Conservation (phyloP, 495 filamentous ascomycete genomes). For the Penicillium silybi region DNA sequence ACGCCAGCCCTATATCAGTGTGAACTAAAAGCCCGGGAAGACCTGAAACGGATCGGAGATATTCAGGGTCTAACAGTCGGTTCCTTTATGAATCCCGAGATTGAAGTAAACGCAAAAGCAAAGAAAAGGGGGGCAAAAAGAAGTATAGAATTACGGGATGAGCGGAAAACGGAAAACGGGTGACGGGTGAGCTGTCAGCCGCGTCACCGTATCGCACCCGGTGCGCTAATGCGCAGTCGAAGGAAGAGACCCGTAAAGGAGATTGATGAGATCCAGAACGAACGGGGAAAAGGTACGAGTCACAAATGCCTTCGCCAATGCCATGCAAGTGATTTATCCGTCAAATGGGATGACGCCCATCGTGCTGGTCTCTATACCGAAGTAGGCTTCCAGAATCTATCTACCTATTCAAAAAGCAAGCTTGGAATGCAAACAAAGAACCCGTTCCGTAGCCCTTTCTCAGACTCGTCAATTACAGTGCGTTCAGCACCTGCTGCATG, state of each 20-base stretch:
- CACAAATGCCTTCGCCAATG: background rate
- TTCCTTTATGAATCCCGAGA: slow-evolving; percentile 2
- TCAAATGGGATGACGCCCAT: too few species aligned
- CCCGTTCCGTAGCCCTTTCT: too few species aligned
- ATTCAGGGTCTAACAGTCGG: background rate
- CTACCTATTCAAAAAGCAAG: background rate
- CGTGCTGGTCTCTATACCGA: too few species aligned
- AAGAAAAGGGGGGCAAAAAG: background rate
- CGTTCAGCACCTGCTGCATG: slow-evolving; percentile 72
- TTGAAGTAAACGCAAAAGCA: background rate
- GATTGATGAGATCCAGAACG: background rate
- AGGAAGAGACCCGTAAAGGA: too few species aligned
- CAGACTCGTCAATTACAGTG: slow-evolving; percentile 34
- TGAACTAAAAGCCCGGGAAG: slow-evolving; percentile 12
- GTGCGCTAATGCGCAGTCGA: background rate
- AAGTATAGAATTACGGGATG: background rate
- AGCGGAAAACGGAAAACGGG: background rate
- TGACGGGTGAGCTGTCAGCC: background rate
- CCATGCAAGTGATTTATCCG: too few species aligned
- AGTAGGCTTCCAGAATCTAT: background rate
- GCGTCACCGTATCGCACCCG: background rate
- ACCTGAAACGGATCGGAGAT: slow-evolving; percentile 13
- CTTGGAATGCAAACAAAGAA: background rate
- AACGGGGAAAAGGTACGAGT: background rate
- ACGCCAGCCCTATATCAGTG: slow-evolving; percentile 7